Evolutionary conservation across 345 rosid genomes (phyloP).

Genomic region (Gossypium longicalyx): DNA sequence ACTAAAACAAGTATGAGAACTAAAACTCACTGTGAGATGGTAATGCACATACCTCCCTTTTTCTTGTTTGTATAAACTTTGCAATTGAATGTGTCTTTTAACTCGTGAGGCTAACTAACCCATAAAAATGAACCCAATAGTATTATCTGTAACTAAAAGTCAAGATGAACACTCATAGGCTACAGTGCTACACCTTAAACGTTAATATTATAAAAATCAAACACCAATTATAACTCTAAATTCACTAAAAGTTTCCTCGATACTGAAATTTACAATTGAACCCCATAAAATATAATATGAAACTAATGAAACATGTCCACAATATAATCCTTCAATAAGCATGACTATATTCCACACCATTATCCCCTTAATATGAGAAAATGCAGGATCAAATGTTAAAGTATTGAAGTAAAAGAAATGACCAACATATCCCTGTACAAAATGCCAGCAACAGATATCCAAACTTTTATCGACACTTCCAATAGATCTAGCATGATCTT

Average conservation of each 20-base stretch:
- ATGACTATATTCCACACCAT: background rate
- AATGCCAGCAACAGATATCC: background rate
- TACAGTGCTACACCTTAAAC: background rate
- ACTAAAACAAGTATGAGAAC: background rate
- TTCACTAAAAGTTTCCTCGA: background rate
- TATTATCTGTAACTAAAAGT: background rate
- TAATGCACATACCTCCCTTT: background rate
- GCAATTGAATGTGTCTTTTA: background rate
- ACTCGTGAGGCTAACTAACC: background rate
- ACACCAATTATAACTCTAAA: background rate
- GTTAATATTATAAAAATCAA: background rate
- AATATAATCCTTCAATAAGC: constrained; percentile 2
- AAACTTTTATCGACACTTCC: background rate
- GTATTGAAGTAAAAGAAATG: background rate
- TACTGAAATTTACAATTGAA: background rate
- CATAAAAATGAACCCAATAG: background rate
- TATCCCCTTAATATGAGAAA: background rate
- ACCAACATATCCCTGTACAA: background rate
- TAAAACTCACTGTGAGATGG: background rate
- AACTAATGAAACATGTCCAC: background rate
- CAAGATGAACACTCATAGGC: background rate
- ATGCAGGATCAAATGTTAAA: background rate
- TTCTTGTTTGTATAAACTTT: background rate
- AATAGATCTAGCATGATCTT: background rate
- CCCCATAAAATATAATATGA: background rate